Evolutionary conservation across 1,284 basidiomycete genomes (phyloP).

Genomic region (Schizopora paradoxa): DNA sequence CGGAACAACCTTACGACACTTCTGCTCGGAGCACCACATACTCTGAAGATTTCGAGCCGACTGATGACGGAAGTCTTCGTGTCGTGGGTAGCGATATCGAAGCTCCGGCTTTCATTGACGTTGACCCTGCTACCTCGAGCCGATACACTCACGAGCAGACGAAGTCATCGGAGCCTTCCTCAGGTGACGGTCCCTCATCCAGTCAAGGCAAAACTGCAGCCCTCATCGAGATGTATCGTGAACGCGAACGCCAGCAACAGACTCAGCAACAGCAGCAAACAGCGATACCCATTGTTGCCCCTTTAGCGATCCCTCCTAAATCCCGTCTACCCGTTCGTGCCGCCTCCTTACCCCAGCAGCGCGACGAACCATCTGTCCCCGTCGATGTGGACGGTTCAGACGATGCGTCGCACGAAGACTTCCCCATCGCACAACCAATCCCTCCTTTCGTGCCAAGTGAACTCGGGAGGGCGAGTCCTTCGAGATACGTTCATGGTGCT

Average conservation of each 20-base stretch:
- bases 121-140: background rate
- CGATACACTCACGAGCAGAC: conserved; percentile 21
- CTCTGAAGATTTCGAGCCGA: conserved; percentile 16
- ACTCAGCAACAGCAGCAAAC: conserved; percentile 5
- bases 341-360: conserved; percentile 20
- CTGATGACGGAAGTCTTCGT: conserved; percentile 3
- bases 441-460: conserved; percentile 37
- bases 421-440: conserved; percentile 15
- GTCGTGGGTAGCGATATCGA: conserved; percentile 13
- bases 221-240: conserved; percentile 77
- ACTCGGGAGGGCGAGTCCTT: conserved; percentile 55
- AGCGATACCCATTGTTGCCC: background rate
- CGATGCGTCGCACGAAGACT: conserved; percentile 20
- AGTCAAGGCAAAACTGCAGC: conserved; percentile 58
- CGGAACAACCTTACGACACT: background rate
- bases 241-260: conserved; percentile 47
- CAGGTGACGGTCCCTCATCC: conserved; percentile 22
- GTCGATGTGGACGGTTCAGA: conserved; percentile 24
- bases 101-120: conserved; percentile 14
- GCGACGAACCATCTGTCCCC: conserved; percentile 11
- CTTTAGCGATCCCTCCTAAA: conserved; percentile 4
- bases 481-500: conserved; percentile 78
- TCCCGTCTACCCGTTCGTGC: conserved; percentile 34
- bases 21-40: conserved; percentile 8
- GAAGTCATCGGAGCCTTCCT: conserved; percentile 25